Evolutionary conservation across 2,329 filamentous ascomycete genomes (phyloP), one percentile per base, ranked within the genome.

Genomic region (Venturia effusa): DNA sequence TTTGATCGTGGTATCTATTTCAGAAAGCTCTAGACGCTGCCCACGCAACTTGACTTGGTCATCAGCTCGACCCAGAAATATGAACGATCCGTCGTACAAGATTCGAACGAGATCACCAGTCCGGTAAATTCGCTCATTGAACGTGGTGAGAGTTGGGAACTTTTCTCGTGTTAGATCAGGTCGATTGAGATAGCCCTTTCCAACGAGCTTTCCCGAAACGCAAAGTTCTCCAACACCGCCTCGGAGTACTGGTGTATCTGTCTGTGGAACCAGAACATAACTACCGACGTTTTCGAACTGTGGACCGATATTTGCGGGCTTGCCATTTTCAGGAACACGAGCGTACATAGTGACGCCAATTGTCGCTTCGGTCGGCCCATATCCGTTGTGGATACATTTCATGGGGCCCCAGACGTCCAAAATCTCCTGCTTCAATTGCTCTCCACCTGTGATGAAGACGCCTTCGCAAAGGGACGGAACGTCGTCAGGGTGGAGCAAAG

Each of bases 31-130:
- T 0, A 97, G 81, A 17, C 92, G 82, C 72, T 97, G 92, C 0
- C 92, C 92, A 13, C 93, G 85, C 3, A 97, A 81, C 73, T 97
- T 97, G 67, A 96, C 87, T 74, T 97, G 92, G 64, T 96, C 91
- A 71, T 97, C 93, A 6, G 88, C 88, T 17, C 93, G 84, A 2
- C 93, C 92, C 1, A 95, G 79, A 71, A 97, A 97, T 64, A 93
- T 88, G 68, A 96, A 92, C 54, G 88, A 90, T 0, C 85, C 86
- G 72, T 97, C 88, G 62, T 91, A 81, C 8, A 96, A 76, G 19
- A 96, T 80, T 6, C 92, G 83, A 1, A 96, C 92, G 0, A 97
- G 80, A 72, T 97, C 92, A 0, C 92, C 92, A 0, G 93, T 97
- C 7, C 92, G 84, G 71, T 97, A 97, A 0, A 96, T 81, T 55